Percentiles rank a stretch among this genome's conserved stretches.
Evolutionary conservation across 345 rosid genomes (phyloP).

Genomic region (Ceriops tagal): DNA sequence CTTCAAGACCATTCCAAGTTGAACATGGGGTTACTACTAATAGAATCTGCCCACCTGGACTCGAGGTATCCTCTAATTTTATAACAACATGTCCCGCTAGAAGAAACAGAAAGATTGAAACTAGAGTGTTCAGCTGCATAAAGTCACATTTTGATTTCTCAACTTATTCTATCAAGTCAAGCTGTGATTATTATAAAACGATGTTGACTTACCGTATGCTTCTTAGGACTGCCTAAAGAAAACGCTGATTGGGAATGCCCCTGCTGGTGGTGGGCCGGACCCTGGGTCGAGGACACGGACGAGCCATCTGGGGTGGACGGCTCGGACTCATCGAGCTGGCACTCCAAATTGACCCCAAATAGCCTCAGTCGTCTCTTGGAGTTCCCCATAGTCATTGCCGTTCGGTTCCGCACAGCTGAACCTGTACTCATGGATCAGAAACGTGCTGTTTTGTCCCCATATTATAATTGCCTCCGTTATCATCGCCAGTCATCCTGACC

Average conservation of each 20-base stretch:
- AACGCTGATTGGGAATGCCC: slow-evolving; percentile 28
- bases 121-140: background rate
- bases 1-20: slow-evolving; percentile 9
- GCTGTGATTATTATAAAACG: background rate
- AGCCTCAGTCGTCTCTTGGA: slow-evolving; percentile 64
- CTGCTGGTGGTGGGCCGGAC: slow-evolving; percentile 25
- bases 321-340: slow-evolving; percentile 56
- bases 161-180: background rate
- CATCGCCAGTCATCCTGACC: background rate
- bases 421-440: slow-evolving; percentile 19
- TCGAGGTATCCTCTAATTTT: background rate
- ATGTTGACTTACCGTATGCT: slow-evolving; percentile 40
- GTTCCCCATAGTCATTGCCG: slow-evolving; percentile 35
- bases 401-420: slow-evolving; percentile 32
- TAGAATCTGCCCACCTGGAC: slow-evolving; percentile 14
- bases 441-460: background rate
- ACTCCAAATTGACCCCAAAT: slow-evolving; percentile 90
- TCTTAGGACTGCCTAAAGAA: slow-evolving; percentile 26
- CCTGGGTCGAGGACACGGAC: slow-evolving; percentile 33
- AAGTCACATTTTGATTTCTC: no score
- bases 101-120: slow-evolving; percentile 27
- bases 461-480: no score
- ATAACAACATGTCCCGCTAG: slow-evolving; percentile 30
- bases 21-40: slow-evolving; percentile 23
- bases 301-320: slow-evolving; percentile 65